phyloP scores from a whole-genome alignment of 2,329 filamentous ascomycete species.

The Sporothrix brasiliensis region DNA sequence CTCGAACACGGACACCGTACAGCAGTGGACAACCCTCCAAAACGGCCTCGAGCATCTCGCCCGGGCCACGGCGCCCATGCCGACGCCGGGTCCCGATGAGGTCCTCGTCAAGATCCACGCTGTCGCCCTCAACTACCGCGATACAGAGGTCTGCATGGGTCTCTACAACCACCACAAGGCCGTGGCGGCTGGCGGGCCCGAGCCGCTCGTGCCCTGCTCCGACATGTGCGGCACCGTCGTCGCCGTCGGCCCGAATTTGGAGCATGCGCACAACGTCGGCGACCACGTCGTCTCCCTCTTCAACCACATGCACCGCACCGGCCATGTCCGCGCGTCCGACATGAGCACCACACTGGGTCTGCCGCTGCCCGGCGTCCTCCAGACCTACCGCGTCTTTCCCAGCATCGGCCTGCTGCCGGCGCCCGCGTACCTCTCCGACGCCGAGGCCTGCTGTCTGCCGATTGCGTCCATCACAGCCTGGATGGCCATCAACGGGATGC shows the following conservation, averaged over 20 bases:
- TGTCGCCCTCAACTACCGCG: constrained; percentile 55
- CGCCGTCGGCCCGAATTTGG: constrained; percentile 48
- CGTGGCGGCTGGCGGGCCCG: constrained; percentile 44
- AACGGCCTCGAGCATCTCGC: constrained; percentile 59
- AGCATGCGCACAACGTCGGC: constrained; percentile 54
- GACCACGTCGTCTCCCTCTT: constrained; percentile 71
- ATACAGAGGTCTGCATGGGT: constrained; percentile 63
- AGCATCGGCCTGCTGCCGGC: constrained; percentile 58
- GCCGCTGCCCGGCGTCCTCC: constrained; percentile 60
- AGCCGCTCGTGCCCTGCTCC: constrained; percentile 64
- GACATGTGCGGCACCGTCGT: constrained; percentile 70
- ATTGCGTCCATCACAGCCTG: constrained; percentile 66
- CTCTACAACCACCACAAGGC: constrained; percentile 67
- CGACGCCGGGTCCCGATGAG: constrained; percentile 54
- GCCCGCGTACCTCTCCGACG: constrained; percentile 60
- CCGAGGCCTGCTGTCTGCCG: constrained; percentile 63
- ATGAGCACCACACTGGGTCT: constrained; percentile 62
- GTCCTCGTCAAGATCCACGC: constrained; percentile 53
- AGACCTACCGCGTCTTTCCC: constrained; percentile 63
- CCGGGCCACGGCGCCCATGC: constrained; percentile 50
- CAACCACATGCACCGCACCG: constrained; percentile 58
- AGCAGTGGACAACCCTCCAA: constrained; percentile 60
- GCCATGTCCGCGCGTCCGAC: constrained; percentile 60
- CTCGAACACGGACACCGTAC: constrained; percentile 30
- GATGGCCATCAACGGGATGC: constrained; percentile 66